These are phyloP conservation scores for Calvatia gigantea DNA, from an alignment of 768 basidiomycete genomes.

Conservation along the genomic window DNA sequence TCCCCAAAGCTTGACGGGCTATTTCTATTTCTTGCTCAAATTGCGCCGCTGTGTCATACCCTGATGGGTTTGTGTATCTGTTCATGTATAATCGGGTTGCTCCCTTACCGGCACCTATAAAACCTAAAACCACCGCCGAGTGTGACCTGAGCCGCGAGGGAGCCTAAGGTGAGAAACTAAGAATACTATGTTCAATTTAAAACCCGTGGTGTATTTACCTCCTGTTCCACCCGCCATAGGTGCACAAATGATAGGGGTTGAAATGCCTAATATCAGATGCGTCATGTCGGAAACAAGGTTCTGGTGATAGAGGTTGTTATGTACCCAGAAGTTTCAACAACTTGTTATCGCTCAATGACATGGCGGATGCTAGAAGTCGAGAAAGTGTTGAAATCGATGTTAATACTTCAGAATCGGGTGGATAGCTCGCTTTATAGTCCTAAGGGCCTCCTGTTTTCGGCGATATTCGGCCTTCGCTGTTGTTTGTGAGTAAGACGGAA, in stretches of 20 bases:
- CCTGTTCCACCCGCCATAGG: conserved; percentile 74
- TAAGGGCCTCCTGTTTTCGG: not conserved
- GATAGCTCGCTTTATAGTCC: not conserved
- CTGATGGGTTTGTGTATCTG: conserved; percentile 25
- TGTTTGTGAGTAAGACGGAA: not conserved
- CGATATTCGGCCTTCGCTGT: not conserved
- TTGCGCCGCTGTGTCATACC: conserved; percentile 40
- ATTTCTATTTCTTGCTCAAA: conserved; percentile 49
- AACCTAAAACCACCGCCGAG: conserved; percentile 75
- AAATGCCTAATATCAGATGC: conserved; percentile 35
- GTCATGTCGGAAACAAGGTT: not conserved
- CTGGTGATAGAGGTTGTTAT: not conserved
- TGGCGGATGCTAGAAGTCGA: not conserved
- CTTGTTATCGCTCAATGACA: conserved; percentile 7
- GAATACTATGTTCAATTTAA: not conserved
- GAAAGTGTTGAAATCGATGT: not conserved
- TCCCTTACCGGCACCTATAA: conserved; percentile 56
- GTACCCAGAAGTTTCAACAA: conserved; percentile 7
- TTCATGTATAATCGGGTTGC: not conserved
- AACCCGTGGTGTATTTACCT: conserved; percentile 28
- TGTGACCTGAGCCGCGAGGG: conserved; percentile 56
- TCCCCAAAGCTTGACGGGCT: conserved; percentile 42
- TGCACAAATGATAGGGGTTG: conserved; percentile 57
- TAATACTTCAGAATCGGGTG: not conserved
- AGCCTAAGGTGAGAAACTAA: conserved; percentile 26